Base-by-base conservation (phyloP, 208 protist genomes). In the Crithidia expoeki region DNA sequence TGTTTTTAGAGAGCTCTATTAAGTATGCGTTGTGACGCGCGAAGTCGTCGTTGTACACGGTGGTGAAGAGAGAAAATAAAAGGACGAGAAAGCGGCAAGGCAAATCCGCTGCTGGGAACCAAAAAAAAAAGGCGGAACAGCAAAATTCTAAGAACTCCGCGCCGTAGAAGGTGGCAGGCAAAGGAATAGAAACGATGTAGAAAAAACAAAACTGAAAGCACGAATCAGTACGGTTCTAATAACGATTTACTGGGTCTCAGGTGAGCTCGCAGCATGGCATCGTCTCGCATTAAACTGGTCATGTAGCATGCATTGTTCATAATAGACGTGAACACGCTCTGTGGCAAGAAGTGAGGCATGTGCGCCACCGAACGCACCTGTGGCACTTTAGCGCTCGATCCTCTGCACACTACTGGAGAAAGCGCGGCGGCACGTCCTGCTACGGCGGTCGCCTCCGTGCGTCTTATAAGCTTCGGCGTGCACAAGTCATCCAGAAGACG, bases 301-400 rank as follows among this genome's bases (percentile, higher is more conserved):
- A 92, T 53, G 51, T 84, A 88, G 69, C 89, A 94, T 9, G 81
- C 76, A 64, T 94, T 94, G 63, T 92, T 77, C 30, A 92, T 55
- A 16, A 92, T 79, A 12, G 74, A 62, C 17, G 53, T 50, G 38
- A 78, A 77, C 19, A 72, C 74, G 33, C 47, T 49, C 0, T 67
- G 30, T 0, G 76, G 63, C 21, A 94, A 65, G 65, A 94, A 88
- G 7, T 42, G 40, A 10, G 81, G 77, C 42, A 81, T 38, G 23
- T 46, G 49, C n/a, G 55, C 59, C 21, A 19, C 44, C 7, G 23
- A 55, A 2, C 14, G 42, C 46, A 25, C 2, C 40, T 42, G 36
- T 28, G 25, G 23, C 23, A 36, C 6, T 17, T 2, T 2, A 7
- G 58, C 38, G 2, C 3, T 51, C 27, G 27, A 51, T 16, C 40